Evolutionary conservation across 108 stramenopile species (phyloP), one percentile per base, ranked within the genome.

Genomic region (Skeletonema costatum): DNA sequence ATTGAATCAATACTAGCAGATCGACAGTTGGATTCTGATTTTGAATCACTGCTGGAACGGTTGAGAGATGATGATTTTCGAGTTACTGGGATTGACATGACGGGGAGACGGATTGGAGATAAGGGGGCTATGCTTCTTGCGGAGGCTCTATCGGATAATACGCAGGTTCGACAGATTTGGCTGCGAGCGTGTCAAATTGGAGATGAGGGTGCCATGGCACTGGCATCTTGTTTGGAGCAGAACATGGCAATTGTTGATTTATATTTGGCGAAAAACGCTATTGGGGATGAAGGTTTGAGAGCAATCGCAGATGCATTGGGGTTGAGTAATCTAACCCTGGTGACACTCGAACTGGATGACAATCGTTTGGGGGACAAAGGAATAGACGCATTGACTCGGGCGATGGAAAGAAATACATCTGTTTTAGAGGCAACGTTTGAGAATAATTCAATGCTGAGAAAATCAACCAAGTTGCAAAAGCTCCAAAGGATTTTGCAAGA

Each of bases 181-280:
- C 32, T 81, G 48, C 51, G 80, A 14, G 70, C 50, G 16, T 81
- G 80, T 60, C 12, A 30, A 11, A 58, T 81, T 7, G 62, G 53
- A 38, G 51, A 81, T 70, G 64, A 3, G 30, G 80, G 80, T 17
- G 80, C 80, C 41, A 70, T 65, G 60, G 56, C 58, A 6, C 48
- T 81, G 41, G 80, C 70, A 25, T 74, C 63, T 62, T 81, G 80
- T 75, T 67, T 81, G 35, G 80, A 81, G 51, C 80, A 81, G 56
- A 81, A 81, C 64, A 81, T 81, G 80, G 38, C 66, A 31, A 71
- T 81, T 12, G 80, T 81, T 5, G 80, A 81, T 70, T 81, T 81
- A 41, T 81, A 75, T 35, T 48, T 81, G 64, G 74, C 69, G 29
- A 64, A 64, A 6, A 81, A 81, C 67, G 29, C 59, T n/a, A 60